phyloP scores from a whole-genome alignment of 371 early-diverging fungal genomes.

The Fennellomyces sp. region DNA sequence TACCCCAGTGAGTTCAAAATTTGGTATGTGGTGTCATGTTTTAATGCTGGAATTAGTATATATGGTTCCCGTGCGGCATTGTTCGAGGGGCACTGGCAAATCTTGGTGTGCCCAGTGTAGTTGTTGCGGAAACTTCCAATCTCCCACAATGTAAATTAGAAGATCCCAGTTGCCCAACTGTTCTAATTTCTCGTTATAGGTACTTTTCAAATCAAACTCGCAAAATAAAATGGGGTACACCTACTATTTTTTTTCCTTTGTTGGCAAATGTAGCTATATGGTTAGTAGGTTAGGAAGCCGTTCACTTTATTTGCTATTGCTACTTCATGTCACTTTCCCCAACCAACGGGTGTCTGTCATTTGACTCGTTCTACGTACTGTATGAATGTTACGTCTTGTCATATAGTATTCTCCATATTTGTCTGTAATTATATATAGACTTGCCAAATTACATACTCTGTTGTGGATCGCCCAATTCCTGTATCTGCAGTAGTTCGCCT shows the following conservation, averaged over 20 bases:
- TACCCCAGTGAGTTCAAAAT: constrained; percentile 62
- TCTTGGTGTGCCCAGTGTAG: constrained; percentile 85
- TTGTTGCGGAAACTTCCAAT: constrained; percentile 85
- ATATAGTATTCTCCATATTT: too few relatives aligned
- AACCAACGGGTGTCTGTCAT: too few relatives aligned
- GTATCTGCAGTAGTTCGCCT: too few relatives aligned
- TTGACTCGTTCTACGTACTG: too few relatives aligned
- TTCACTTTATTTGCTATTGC: neutral
- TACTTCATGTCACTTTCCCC: too few relatives aligned
- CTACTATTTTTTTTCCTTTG: neutral
- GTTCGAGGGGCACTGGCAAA: constrained; percentile 91
- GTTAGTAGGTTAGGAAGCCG: too few relatives aligned
- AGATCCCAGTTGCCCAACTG: neutral
- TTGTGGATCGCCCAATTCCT: too few relatives aligned
- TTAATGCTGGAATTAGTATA: constrained; percentile 57
- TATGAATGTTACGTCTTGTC: too few relatives aligned
- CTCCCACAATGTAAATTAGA: constrained; percentile 86
- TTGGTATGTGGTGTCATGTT: neutral
- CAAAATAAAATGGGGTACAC: constrained; percentile 41
- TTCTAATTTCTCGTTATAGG: constrained; percentile 26
- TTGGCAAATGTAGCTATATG: neutral
- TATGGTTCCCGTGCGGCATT: constrained; percentile 95
- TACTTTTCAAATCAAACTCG: constrained; percentile 90
- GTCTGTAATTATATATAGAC: too few relatives aligned
- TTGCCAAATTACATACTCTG: too few relatives aligned